Base-by-base conservation (phyloP, 495 filamentous ascomycete species). In the Cryomyces antarcticus region DNA sequence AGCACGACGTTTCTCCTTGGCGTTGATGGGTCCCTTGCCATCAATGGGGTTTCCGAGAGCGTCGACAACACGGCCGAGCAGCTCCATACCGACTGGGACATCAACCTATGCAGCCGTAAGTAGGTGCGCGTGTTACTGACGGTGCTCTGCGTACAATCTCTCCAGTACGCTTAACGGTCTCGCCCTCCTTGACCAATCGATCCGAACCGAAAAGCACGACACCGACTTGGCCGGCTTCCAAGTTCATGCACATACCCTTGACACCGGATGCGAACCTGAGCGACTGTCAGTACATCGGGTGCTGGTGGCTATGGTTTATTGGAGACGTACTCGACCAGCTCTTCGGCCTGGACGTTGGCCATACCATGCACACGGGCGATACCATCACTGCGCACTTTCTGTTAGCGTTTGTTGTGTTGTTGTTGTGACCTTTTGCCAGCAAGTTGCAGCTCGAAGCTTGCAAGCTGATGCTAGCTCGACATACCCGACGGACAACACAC, bases 161-260 rank as follows among this genome's bases (percentile, higher is more conserved):
- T 65, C 89, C 89, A 56, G 89, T 97, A 77, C 89, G 92, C 78
- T 92, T 96, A 64, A 97, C 89, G 49, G 82, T 92, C 72, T 97
- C 92, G 57, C 89, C 89, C 69, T 97, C 92, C 75, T 86, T 93
- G 72, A 97, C 89, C 57, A 94, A 77, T 82, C 89, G 87, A 71
- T 97, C 89, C 58, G 89, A 96, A 75, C 89, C 89, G 71, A 97
- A 97, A 54, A 97, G 78, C 75, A 97, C 89, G 54, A 97, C 89
- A 93, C 89, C 89, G 67, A 97, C 89, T 69, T 96, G 92, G 65
- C 89, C 89, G 64, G 89, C 89, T 70, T 97, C 89, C 63, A 97
- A 75, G 78, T 97, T 97, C 87, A 97, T 93, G 82, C 92, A 96
- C 89, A 97, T 97, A 64, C 89, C 89, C 77, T 95, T 95, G 61